Evolutionary conservation across 2,329 filamentous ascomycete species (phyloP).

Genomic region (Pseudocercospora vitis): DNA sequence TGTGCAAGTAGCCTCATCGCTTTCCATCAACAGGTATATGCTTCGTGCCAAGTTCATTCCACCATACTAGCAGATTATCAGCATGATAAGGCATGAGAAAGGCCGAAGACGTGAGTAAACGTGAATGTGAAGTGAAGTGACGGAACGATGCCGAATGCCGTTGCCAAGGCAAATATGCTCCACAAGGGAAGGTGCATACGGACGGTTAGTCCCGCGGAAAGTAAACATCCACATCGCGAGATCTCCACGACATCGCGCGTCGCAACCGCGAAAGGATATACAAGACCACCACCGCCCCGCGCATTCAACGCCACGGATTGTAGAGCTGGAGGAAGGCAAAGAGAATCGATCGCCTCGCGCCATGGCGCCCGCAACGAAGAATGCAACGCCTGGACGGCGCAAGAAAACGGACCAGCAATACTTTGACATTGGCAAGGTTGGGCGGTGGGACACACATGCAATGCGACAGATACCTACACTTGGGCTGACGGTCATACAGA

Average conservation of each 20-base stretch:
- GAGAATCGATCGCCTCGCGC: conserved; percentile 32
- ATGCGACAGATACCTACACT: neutral
- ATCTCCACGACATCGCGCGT: conserved; percentile 6
- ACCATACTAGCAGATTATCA: too few relatives aligned
- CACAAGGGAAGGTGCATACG: neutral
- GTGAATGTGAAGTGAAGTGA: neutral
- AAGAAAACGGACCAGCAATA: conserved; percentile 37
- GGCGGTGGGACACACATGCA: conserved; percentile 31
- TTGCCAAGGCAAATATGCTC: conserved; percentile 4
- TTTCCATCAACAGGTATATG: too few relatives aligned
- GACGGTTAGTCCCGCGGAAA: neutral
- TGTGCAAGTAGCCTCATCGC: too few relatives aligned
- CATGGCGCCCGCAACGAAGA: conserved; percentile 31
- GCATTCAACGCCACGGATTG: conserved; percentile 8
- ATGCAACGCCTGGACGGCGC: conserved; percentile 32
- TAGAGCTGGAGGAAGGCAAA: conserved; percentile 33
- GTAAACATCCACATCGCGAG: conserved; percentile 10
- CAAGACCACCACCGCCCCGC: neutral
- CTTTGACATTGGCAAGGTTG: conserved; percentile 40
- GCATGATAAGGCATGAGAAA: too few relatives aligned
- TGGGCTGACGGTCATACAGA: conserved; percentile 49
- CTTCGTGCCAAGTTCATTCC: too few relatives aligned
- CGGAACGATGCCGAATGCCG: neutral
- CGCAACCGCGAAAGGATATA: conserved; percentile 3
- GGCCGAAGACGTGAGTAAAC: too few relatives aligned